phyloP scores from a whole-genome alignment of 108 stramenopile genomes.

The Pinguiococcus pyrenoidosus region DNA sequence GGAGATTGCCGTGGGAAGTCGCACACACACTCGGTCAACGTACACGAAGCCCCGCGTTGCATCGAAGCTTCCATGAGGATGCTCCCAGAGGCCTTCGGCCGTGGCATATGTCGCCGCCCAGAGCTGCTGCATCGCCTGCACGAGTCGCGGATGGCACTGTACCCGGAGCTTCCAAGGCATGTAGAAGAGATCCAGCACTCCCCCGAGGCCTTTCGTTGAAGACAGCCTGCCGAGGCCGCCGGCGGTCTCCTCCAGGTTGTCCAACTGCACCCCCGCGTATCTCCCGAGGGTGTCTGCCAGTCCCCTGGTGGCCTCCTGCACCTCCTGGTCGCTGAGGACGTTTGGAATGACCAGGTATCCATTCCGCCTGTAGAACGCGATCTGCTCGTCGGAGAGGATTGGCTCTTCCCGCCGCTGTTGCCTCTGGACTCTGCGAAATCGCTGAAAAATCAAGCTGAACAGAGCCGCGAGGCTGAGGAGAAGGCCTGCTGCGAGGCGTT shows the following conservation, averaged over 20 bases:
- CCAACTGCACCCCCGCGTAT: neutral
- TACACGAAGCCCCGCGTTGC: neutral
- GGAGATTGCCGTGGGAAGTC: too few relatives aligned
- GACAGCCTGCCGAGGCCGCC: constrained; percentile 2
- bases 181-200: constrained; percentile 77
- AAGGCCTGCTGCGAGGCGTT: too few relatives aligned
- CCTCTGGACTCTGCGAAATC: too few relatives aligned
- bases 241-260: constrained; percentile 6
- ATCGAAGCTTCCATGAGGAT: constrained; percentile 12
- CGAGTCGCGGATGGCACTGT: constrained; percentile 41
- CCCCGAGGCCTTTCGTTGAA: constrained; percentile 38
- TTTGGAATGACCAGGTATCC: constrained; percentile 9
- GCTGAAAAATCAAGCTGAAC: too few relatives aligned
- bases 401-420: too few relatives aligned
- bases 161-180: constrained; percentile 63
- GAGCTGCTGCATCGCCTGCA: constrained; percentile 50
- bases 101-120: constrained; percentile 55
- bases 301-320: neutral
- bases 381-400: neutral
- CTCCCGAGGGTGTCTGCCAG: neutral
- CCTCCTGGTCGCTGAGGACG: neutral
- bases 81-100: neutral
- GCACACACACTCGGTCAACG: neutral
- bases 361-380: neutral
- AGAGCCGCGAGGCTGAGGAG: too few relatives aligned